Percentiles rank a stretch among this genome's conserved stretches.
These are phyloP conservation scores for Daldinia bambusicola DNA, from an alignment of 495 filamentous ascomycete genomes.

Conservation along the genomic window DNA sequence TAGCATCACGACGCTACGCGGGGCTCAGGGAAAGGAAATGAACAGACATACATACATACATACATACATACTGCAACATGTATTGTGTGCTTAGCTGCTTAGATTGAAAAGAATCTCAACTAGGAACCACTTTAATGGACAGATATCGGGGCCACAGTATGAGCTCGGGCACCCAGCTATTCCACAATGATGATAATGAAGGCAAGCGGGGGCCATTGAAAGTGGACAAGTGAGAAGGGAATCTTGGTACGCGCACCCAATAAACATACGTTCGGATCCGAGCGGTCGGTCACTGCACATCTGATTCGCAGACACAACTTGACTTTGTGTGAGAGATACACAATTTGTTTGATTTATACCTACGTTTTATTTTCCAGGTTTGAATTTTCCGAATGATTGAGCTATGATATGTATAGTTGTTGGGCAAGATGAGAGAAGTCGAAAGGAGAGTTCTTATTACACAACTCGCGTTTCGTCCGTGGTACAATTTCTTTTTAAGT, in stretches of 20 bases:
- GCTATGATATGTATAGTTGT: constrained; percentile 28
- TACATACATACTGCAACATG: constrained; percentile 11
- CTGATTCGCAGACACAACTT: constrained; percentile 38
- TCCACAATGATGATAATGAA: constrained; percentile 32
- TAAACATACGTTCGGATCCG: constrained; percentile 44
- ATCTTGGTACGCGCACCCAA: constrained; percentile 40
- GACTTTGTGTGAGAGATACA: constrained; percentile 36
- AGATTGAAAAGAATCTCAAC: constrained; percentile 30
- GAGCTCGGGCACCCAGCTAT: constrained; percentile 31
- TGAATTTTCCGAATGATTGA: constrained; percentile 44
- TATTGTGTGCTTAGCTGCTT: constrained; percentile 5
- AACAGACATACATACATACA: constrained; percentile 3
- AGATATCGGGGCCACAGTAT: constrained; percentile 42
- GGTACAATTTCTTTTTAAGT: constrained; percentile 16
- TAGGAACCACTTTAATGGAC: constrained; percentile 41
- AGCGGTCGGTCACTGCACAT: constrained; percentile 41
- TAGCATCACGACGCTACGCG: constrained; percentile 41
- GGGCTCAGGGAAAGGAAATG: constrained; percentile 28
- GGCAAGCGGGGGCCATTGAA: constrained; percentile 33
- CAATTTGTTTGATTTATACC: constrained; percentile 38
- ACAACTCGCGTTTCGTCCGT: constrained; percentile 35
- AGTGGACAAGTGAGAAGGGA: constrained; percentile 29
- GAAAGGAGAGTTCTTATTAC: constrained; percentile 25
- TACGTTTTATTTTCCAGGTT: constrained; percentile 40
- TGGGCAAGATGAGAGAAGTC: constrained; percentile 25